phyloP scores from a whole-genome alignment of 2,329 filamentous ascomycete species.

The Microcyclospora tardicrescens region DNA sequence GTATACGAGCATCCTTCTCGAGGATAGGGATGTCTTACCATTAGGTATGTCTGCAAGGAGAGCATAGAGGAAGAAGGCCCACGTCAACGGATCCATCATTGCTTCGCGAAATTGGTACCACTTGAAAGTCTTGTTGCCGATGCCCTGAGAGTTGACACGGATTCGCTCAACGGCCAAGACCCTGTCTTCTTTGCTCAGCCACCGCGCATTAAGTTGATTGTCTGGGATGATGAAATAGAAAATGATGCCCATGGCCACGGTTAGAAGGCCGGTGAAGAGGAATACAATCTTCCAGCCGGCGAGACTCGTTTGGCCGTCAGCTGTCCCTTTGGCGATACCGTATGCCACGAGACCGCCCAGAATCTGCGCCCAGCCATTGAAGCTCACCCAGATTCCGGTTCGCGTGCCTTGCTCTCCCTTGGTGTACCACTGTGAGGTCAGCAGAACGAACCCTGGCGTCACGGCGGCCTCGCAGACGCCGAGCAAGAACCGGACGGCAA shows the following conservation, averaged over 20 bases:
- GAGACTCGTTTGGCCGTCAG: conserved; percentile 26
- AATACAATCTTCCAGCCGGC: conserved; percentile 53
- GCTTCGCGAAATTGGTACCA: conserved; percentile 49
- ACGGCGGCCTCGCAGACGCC: conserved; percentile 57
- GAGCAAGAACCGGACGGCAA: conserved; percentile 54
- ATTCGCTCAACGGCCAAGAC: conserved; percentile 58
- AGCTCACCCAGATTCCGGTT: conserved; percentile 55
- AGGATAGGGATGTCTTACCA: conserved; percentile 20
- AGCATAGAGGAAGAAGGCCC: conserved; percentile 47
- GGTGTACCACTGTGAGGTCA: conserved; percentile 62
- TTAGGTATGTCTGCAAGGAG: conserved; percentile 46
- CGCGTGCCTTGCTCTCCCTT: conserved; percentile 52
- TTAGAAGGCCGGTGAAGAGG: conserved; percentile 33
- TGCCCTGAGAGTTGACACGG: conserved; percentile 53
- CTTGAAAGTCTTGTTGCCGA: conserved; percentile 40
- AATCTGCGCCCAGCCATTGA: conserved; percentile 52
- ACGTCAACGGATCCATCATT: conserved; percentile 44
- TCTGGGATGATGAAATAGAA: conserved; percentile 41
- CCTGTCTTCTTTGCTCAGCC: conserved; percentile 53
- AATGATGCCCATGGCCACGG: conserved; percentile 27
- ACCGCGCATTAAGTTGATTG: conserved; percentile 47
- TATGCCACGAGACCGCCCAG: conserved; percentile 51
- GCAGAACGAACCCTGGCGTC: conserved; percentile 54
- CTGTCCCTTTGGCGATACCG: conserved; percentile 45
- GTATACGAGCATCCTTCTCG: not conserved